Base-by-base conservation (phyloP, 495 filamentous ascomycete genomes). In the Talaromyces proteolyticus region DNA sequence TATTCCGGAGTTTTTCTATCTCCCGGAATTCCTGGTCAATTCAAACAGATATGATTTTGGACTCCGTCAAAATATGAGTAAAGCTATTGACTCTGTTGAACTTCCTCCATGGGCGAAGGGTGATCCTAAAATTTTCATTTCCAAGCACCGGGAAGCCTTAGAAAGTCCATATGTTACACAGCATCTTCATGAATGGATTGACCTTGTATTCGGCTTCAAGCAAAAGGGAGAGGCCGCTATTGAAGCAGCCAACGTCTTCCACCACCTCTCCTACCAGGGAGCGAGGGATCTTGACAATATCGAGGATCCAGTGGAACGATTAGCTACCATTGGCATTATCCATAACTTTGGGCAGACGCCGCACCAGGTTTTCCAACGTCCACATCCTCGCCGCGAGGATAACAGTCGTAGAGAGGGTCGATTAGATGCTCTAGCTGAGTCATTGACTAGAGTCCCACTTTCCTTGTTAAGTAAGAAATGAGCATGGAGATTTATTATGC, bases 281-380 rank as follows among this genome's bases (percentile, higher is more conserved):
- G 90, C 92, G 8, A 90, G 87, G 56, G 87, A 98, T 67, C 76
- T 98, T 2, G 93, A 98, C 57, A 84, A 81, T 42, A 97, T 98
- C 57, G 80, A 84, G 37, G 93, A 98, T 60, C 87, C 87, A 0
- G 77, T 88, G 49, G 91, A 96, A 62, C 77, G 87, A 29, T 67
- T 88, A 16, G 87, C 88, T 4, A 91, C 89, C 0, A 96, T 96
- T 55, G 88, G 89, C 20, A 95, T 96, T 58, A 96, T 98, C 52
- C 91, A 98, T 67, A 96, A 96, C 60, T 98, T 98, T 66, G 93
- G 93, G 1, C 93, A 98, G 63, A 98, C 94, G 11, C 94, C 94
- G 2, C 82, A 92, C 64, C 93, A 98, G 64, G 85, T 96, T 17
- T 98, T 96, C 65, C 82, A 81, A 23, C 81, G 85, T 52, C 74